A percentile compares a stretch with the other conserved stretches of the same genome.
Evolutionary conservation across 139 green algal species (phyloP).

Genomic region (Limnomonas spitsbergensis): DNA sequence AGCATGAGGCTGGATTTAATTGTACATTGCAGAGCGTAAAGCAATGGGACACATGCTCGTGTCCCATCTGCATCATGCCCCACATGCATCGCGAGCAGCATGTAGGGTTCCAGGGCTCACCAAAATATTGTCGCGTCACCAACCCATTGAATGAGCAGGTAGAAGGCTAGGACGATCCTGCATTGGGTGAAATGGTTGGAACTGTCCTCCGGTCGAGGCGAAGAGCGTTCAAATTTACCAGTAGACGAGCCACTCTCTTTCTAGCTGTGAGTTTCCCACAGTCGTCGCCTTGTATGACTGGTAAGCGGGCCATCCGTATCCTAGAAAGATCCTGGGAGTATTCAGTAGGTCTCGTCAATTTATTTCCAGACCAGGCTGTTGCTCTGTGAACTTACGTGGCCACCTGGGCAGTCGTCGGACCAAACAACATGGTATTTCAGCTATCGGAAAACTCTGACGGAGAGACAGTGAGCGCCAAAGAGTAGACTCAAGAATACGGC

Average conservation of each 20-base stretch:
- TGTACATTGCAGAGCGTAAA: background rate
- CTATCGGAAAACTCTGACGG: too few species aligned
- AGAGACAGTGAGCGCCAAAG: too few species aligned
- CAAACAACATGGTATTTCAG: background rate
- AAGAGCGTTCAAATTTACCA: background rate
- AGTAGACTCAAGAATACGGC: too few species aligned
- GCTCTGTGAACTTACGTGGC: background rate
- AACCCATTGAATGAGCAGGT: background rate
- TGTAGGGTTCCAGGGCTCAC: background rate
- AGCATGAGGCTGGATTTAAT: background rate
- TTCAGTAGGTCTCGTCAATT: background rate
- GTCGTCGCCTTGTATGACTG: slow-evolving; percentile 11
- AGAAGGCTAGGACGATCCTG: slow-evolving; percentile 13
- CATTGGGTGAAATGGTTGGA: background rate
- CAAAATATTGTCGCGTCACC: background rate
- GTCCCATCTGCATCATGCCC: background rate
- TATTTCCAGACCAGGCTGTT: background rate
- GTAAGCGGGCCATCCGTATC: slow-evolving; percentile 4
- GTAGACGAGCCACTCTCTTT: slow-evolving; percentile 6
- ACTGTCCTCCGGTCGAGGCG: background rate
- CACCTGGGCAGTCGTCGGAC: background rate
- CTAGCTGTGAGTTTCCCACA: background rate
- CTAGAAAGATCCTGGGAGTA: background rate
- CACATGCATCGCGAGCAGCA: background rate
- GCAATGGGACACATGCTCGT: background rate